Conservation (phyloP, 148 eudicot species). For the Vaccinium darrowii region DNA sequence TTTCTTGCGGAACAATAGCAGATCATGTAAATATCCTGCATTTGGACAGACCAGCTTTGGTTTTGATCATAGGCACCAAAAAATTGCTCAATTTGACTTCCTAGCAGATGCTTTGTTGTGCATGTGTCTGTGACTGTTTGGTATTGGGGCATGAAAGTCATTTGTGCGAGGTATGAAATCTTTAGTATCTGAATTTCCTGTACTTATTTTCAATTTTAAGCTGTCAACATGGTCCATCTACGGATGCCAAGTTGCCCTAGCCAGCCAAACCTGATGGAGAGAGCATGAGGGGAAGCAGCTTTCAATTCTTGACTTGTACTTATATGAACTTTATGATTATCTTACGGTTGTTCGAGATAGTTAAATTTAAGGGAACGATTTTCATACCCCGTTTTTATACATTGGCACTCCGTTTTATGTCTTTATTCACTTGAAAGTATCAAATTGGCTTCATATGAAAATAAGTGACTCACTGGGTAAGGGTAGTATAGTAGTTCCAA, state of each 20-base stretch:
- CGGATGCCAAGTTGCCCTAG: neutral
- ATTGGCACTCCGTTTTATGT: too few species aligned
- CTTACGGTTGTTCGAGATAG: neutral
- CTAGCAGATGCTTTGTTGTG: neutral
- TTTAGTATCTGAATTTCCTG: neutral
- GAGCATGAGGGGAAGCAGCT: neutral
- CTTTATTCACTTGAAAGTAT: too few species aligned
- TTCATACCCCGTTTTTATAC: too few species aligned
- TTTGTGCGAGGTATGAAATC: neutral
- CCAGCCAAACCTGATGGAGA: neutral
- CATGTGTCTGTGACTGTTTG: neutral
- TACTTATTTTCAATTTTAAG: neutral
- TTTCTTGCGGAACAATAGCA: neutral
- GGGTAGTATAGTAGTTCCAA: too few species aligned
- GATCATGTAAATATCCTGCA: constrained; percentile 1
- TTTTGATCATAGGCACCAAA: neutral
- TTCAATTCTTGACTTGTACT: neutral
- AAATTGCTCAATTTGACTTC: neutral
- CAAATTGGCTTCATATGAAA: too few species aligned
- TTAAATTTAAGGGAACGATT: too few species aligned
- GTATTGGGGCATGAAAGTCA: neutral
- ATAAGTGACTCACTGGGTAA: too few species aligned
- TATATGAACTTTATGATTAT: too few species aligned
- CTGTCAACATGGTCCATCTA: neutral
- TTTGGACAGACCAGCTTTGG: neutral